Percentiles rank a stretch among this genome's conserved stretches.
Conservation (phyloP, 83 land plant genomes). For the Thuja plicata region DNA sequence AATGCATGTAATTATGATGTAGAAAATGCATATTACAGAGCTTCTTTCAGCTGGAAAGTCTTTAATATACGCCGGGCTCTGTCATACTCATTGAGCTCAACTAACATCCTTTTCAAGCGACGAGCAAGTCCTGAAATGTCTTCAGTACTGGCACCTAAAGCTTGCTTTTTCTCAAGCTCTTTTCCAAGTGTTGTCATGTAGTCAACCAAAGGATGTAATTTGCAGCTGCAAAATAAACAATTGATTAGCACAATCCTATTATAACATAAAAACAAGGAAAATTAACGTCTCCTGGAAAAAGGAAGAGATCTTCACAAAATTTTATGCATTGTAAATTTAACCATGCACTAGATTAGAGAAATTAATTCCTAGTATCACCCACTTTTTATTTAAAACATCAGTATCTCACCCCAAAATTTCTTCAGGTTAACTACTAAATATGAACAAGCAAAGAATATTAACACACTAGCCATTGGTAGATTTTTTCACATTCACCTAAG, state of each 20-base stretch:
- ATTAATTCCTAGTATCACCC: neutral
- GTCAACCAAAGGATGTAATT: constrained; percentile 76
- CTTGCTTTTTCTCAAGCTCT: constrained; percentile 61
- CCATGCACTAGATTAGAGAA: neutral
- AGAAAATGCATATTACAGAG: constrained; percentile 41
- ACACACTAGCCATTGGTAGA: neutral
- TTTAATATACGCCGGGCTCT: constrained; percentile 70
- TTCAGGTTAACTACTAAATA: neutral
- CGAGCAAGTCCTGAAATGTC: constrained; percentile 75
- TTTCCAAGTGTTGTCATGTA: constrained; percentile 50
- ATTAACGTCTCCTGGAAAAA: no score
- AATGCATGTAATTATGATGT: neutral
- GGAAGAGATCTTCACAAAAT: neutral
- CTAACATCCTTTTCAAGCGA: constrained; percentile 82
- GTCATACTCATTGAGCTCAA: constrained; percentile 93
- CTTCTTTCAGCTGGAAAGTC: constrained; percentile 86
- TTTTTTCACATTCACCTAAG: neutral
- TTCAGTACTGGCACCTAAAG: constrained; percentile 42
- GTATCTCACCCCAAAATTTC: neutral
- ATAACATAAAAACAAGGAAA: neutral
- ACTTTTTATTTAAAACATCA: neutral
- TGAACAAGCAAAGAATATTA: neutral
- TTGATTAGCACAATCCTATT: constrained; percentile 3
- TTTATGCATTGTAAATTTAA: neutral
- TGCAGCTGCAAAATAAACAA: constrained; percentile 34